Evolutionary conservation across 2,329 filamentous ascomycete species (phyloP), one percentile per base, ranked within the genome.

Genomic region (Xylaria sp.): DNA sequence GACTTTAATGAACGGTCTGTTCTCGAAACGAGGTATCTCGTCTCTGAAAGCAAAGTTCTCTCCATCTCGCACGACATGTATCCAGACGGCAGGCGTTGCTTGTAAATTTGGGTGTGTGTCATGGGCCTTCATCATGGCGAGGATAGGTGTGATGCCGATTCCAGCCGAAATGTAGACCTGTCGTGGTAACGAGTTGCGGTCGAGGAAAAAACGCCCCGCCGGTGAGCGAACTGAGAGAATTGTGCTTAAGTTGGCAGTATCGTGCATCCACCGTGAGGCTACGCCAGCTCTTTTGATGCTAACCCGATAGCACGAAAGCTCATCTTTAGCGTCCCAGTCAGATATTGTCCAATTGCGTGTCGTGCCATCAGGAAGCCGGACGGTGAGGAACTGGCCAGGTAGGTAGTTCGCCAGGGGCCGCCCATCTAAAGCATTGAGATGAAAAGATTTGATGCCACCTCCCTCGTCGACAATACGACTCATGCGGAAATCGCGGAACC

Each of bases 81-180:
- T 69, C 73, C 73, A 75, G 25, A 75, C 37, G 3, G 71, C 70
- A 2, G 72, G 71, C 16, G 61, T 50, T 1, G n/a, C 21, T 13
- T 54, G 44, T 60, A 70, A 60, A 25, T 70, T 72, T 10, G 71
- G 64, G 57, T 75, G 74, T 12, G 25, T 44, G n/a, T 68, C 69
- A 57, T 76, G 74, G 9, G 70, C 72, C 57, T 73, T 72, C 68
- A 74, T 70, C 75, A 75, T 75, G 47, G 74, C 67, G 12, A 75
- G 68, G 47, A 75, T 62, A 16, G 75, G 73, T 12, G 73, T 76
- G 37, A 76, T 70, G 21, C 75, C 75, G 25, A 76, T 73, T 10
- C 74, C 74, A 0, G 75, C 74, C 9, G 75, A 74, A 29, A 76
- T 50, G 23, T 75, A 76, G 16, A 75, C 62, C 32, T 66, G 72